Evolutionary conservation across 352 stramenopile species (phyloP), one percentile per base, ranked within the genome.

Genomic region (Globisporangium orthogonon): DNA sequence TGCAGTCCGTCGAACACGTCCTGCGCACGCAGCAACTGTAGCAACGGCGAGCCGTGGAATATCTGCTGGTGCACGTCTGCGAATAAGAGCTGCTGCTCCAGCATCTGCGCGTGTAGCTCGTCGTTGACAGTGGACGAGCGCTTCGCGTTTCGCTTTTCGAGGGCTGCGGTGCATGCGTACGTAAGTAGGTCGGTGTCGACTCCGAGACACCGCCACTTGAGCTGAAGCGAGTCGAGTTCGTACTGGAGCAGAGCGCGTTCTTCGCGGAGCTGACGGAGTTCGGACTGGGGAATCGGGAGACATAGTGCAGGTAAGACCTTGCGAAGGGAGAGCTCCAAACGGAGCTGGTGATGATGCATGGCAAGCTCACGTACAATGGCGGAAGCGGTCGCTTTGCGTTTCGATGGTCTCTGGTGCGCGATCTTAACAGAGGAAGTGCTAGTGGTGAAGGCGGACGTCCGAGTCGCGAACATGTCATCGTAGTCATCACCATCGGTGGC

Each of bases 61-160:
- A 73, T 51, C 35, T 66, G 75, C 15, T 35, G 30, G 43, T 87
- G 76, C 18, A 87, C 49, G 0, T 71, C 76, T 29, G 76, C 74
- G 29, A 87, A 69, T 51, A 76, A 79, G 54, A 87, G 65, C 60
- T 87, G 76, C 52, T 87, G 76, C 58, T 84, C 65, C 49, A 76
- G 50, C n/a, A 79, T 59, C 59, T 83, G 76, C 56, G 77, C 67
- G 45, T 74, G 74, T 28, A 87, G 63, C 51, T 69, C 54, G 2
- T 63, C 57, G 56, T 84, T 87, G 13, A 74, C 50, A 14, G 63
- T 46, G n/a, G 80, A 71, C 2, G 76, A 57, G 54, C 81, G 65
- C 9, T 53, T 50, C 1, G 67, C 70, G 1, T 70, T 64, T 63
- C 74, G 83, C 44, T 82, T 83, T 33, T 70, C 54, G 51, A 78